A percentile compares a stretch with the other conserved stretches of the same genome.
phyloP scores from a whole-genome alignment of 2,329 filamentous ascomycete genomes.

The Onygenales sp. region DNA sequence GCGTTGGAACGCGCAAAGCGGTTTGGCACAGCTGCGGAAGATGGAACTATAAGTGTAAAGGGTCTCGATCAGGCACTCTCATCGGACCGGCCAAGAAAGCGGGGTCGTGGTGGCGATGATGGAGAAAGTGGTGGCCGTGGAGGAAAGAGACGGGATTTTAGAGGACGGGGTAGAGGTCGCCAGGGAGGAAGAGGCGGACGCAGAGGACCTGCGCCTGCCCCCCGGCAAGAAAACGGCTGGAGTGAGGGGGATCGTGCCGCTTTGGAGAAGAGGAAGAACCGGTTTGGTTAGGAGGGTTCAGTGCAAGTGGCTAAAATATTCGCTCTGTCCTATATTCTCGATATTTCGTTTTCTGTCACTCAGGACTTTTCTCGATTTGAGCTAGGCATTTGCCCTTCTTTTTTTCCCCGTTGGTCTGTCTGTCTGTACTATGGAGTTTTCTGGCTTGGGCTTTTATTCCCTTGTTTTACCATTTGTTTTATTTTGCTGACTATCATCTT shows the following conservation, averaged over 20 bases:
- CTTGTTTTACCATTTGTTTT: not conserved
- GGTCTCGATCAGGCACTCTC: constrained; percentile 38
- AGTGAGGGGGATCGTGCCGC: constrained; percentile 35
- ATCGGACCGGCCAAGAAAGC: constrained; percentile 31
- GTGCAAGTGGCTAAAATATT: not conserved
- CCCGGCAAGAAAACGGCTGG: constrained; percentile 9
- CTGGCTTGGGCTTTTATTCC: not conserved
- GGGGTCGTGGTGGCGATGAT: constrained; percentile 27
- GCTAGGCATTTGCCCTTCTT: not conserved
- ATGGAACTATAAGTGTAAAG: constrained; percentile 22
- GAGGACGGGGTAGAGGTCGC: constrained; percentile 14
- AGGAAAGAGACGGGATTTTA: constrained; percentile 32
- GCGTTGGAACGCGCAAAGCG: constrained; percentile 38
- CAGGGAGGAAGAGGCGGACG: constrained; percentile 11
- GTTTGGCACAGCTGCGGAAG: constrained; percentile 27
- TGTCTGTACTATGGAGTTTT: not conserved
- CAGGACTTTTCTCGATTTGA: not conserved
- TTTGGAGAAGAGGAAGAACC: constrained; percentile 40
- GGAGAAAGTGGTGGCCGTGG: constrained; percentile 26
- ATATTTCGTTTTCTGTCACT: not conserved
- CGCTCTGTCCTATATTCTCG: not conserved
- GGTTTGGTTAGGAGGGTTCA: constrained; percentile 22
- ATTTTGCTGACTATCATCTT: not conserved
- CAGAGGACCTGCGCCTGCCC: constrained; percentile 18
- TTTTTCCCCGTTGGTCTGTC: not conserved